Evolutionary conservation across 163 green algal species (phyloP), one percentile per base, ranked within the genome.

Genomic region (Chlorella variabilis): DNA sequence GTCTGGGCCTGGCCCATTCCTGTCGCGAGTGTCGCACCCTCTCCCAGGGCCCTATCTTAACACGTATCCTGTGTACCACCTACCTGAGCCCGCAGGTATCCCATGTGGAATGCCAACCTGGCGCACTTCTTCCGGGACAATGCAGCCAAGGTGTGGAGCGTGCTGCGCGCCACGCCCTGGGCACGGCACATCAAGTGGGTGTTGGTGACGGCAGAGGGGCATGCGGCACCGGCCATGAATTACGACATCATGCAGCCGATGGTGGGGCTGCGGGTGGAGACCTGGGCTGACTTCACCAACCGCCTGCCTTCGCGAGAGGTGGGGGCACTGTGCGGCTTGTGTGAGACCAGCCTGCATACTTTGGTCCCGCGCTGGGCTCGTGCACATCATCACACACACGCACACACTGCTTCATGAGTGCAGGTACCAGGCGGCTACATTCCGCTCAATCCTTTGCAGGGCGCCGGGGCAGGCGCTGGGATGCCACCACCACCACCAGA

Each of bases 111-210:
- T 4, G n/a, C 38, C 69, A 77, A 77, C 48, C 4, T 77, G 48
- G 70, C 70, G 2, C 70, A 77, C 70, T 45, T 77, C 13, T 77
- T 77, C 36, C 11, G 71, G 31, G 71, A 79, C 71, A 79, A 79
- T 27, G 71, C 51, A 1, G 71, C 71, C 54, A 54, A 69, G 54
- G 0, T 79, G 34, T 68, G 27, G 23, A 54, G 71, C 27, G 33
- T 56, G 36, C 54, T 79, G 51, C 34, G 42, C 13, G 31, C 48
- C 33, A 79, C 71, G 3, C 54, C 34, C 51, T 79, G 71, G 71
- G 51, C 51, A 11, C 48, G 3, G 3, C 34, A 79, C 7, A 36
- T 27, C 33, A 79, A 79, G 54, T 38, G 54, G 34, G 71, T 79
- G 51, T 23, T 79, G 36, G 54, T 79, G 25, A 79, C 71, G 4